phyloP scores from a whole-genome alignment of 1,284 basidiomycete genomes.

The Melampsora abietis-canadensis region DNA sequence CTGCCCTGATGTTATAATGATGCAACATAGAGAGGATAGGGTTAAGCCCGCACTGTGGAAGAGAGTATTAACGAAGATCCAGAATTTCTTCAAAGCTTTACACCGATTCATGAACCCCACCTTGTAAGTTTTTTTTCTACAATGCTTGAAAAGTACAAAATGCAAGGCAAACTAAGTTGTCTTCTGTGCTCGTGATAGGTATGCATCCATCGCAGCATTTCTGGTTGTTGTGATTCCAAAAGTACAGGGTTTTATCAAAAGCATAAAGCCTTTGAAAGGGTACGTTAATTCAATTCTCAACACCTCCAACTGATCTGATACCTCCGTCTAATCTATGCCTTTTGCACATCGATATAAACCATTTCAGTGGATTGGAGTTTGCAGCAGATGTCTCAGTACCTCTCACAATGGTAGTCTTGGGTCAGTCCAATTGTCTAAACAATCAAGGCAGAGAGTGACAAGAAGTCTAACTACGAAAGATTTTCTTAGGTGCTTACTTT shows the following conservation, averaged over 20 bases:
- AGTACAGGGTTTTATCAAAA: slow-evolving; percentile 52
- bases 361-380: slow-evolving; percentile 53
- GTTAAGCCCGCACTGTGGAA: no score
- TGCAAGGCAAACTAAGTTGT: neutral
- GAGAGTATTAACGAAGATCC: neutral
- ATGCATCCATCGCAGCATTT: slow-evolving; percentile 54
- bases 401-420: slow-evolving; percentile 56
- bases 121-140: slow-evolving; percentile 24
- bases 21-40: neutral
- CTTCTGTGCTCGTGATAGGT: slow-evolving; percentile 44
- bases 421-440: slow-evolving; percentile 38
- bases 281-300: slow-evolving; percentile 35
- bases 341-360: no score
- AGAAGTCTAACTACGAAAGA: neutral
- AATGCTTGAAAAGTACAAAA: neutral
- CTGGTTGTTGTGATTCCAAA: slow-evolving; percentile 55
- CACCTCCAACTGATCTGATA: no score
- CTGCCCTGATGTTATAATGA: slow-evolving; percentile 25
- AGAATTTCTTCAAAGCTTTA: slow-evolving; percentile 45
- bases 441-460: neutral
- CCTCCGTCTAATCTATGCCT: no score
- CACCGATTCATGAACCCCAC: slow-evolving; percentile 49
- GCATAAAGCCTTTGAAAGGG: slow-evolving; percentile 53
- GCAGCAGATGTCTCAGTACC: slow-evolving; percentile 56
- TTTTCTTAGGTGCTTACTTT: slow-evolving; percentile 27